Base-by-base conservation (phyloP, 495 filamentous ascomycete genomes). In the Trichoderma asperelloides region DNA sequence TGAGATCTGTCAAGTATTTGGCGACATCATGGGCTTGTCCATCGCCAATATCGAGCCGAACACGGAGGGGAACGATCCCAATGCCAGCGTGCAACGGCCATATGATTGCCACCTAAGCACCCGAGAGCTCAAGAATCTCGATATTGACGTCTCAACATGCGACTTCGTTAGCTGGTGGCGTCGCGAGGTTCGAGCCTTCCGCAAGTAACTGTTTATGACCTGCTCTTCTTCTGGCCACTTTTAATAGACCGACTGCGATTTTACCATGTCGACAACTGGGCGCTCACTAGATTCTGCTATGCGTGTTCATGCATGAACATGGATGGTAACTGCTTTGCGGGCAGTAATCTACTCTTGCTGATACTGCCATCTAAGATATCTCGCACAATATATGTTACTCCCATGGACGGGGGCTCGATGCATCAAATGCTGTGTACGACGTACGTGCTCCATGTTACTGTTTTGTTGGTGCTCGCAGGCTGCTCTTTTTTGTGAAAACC, bases 71-170 rank as follows among this genome's bases (percentile, higher is more conserved):
- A 90, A 91, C 71, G 90, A 94, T 66, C 90, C 89, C 30, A 88
- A 86, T 45, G 87, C 87, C 33, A 80, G 82, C 27, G 91, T 92
- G 18, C 83, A 91, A 79, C 84, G 93, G 65, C 93, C 93, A 12
- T 96, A 91, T 78, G 93, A 97, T 77, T 92, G 89, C 67, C 92
- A 96, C 73, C 81, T 97, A 27, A 92, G 90, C 65, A 97, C 87
- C 21, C 85, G 87, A 79, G 86, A 79, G 33, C 75, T 97, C 66
- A 86, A 84, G 74, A 87, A 93, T 21, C 71, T 96, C 65, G 92
- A 87, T 0, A 90, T 97, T 65, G 82, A 91, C 71, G 88, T 94
- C 51, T 77, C 80, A 23, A 92, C 91, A 0, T 82, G 88, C 73
- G 84, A 93, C 68, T 96, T 97, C 71, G 80, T 79, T 37, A 86